Evolutionary conservation across 345 rosid genomes (phyloP).

Genomic region (Chamaenerion angustifolium): DNA sequence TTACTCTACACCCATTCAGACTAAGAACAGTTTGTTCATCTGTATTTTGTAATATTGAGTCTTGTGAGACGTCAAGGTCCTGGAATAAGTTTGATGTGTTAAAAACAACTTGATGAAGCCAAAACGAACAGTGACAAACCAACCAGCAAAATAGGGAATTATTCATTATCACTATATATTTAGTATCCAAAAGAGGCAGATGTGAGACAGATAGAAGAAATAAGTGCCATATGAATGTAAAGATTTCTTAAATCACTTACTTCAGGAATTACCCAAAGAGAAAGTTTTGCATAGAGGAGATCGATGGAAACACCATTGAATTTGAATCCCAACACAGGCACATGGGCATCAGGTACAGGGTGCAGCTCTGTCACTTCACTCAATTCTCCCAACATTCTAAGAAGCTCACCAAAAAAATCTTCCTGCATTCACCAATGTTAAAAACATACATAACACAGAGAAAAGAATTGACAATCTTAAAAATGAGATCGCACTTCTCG

Average conservation of each 20-base stretch:
- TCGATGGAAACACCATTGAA: slow-evolving; percentile 86
- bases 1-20: slow-evolving; percentile 97
- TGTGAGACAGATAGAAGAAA: too few relatives aligned
- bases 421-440: slow-evolving; percentile 35
- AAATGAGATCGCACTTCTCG: slow-evolving; percentile 55
- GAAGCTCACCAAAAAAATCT: slow-evolving; percentile 85
- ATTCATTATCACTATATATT: neutral
- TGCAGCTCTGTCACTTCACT: slow-evolving; percentile 92
- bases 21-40: slow-evolving; percentile 97
- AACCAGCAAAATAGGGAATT: neutral
- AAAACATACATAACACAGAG: slow-evolving; percentile 3
- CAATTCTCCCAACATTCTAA: slow-evolving; percentile 71
- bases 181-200: too few relatives aligned
- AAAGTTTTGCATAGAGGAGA: slow-evolving; percentile 83
- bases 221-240: neutral
- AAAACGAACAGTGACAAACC: neutral
- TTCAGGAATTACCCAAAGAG: slow-evolving; percentile 93
- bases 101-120: neutral
- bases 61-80: slow-evolving; percentile 91
- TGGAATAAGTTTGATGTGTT: slow-evolving; percentile 12
- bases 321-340: slow-evolving; percentile 83
- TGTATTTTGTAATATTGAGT: slow-evolving; percentile 71
- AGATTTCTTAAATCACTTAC: slow-evolving; percentile 28
- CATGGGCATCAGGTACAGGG: slow-evolving; percentile 98
- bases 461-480: neutral